Evolutionary conservation across 768 basidiomycete species (phyloP), one percentile per base, ranked within the genome.

Genomic region (Xerocomellus dryophilus): DNA sequence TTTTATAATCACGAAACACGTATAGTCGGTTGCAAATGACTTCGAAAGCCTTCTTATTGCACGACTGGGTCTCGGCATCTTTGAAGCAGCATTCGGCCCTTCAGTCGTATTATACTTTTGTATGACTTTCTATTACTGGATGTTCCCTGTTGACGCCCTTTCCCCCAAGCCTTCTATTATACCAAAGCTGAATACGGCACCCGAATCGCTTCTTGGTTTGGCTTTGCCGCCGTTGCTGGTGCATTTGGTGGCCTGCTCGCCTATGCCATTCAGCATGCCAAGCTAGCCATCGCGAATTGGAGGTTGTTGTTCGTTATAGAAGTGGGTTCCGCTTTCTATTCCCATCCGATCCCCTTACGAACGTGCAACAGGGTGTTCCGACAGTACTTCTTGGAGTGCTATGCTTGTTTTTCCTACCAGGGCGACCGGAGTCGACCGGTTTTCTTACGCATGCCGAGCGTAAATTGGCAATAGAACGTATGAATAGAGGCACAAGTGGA

Each of bases 171-270:
- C 4, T 73, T 78, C 43, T 80, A 76, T 62, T 80, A 80, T 66
- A 81, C 79, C 29, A 78, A 73, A 50, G 61, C 68, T 2, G 79
- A 80, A 58, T 67, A 75, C 11, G 79, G 79, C 21, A 66, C 76
- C 44, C 77, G 79, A 18, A 49, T 74, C 56, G 78, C 78, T n/a
- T 76, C 74, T 57, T 80, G 79, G 76, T 81, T 81, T 59, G 76
- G 78, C 4, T 82, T 81, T 59, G 78, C 81, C n/a, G 79, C 81
- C 6, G 74, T 80, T 23, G 77, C 81, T 14, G 79, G 81, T 38
- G 81, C 81, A 46, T 81, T 82, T 43, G 78, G 81, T 17, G 81
- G 81, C n/a, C 64, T 81, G 27, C 73, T 82, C 25, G 81, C 81
- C 9, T 80, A 77, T 57, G 81, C 77, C 1, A 70, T 81, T 17